Conservation (phyloP, 257 asterid genomes). For the Avicennia marina region DNA sequence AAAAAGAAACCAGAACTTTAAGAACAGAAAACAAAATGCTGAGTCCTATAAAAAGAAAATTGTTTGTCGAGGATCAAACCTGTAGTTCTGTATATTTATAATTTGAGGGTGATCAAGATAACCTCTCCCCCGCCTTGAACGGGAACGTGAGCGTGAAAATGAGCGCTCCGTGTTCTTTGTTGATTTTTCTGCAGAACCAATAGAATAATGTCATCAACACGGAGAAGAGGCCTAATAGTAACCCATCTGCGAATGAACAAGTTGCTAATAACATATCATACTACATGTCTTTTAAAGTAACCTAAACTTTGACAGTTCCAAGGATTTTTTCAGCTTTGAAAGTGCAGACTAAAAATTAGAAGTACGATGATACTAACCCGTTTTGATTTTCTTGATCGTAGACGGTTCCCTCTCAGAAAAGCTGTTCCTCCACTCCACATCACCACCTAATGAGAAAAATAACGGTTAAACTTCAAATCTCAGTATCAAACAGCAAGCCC, state of each 20-base stretch:
- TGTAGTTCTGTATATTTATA: slow-evolving; percentile 37
- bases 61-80: slow-evolving; percentile 27
- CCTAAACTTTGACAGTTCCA: too few relatives aligned
- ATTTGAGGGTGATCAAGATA: slow-evolving; percentile 67
- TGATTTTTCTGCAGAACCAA: slow-evolving; percentile 35
- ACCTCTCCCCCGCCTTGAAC: slow-evolving; percentile 40
- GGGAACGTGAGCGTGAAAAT: slow-evolving; percentile 29
- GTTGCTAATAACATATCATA: too few relatives aligned
- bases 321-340: neutral
- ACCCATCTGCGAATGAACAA: too few relatives aligned
- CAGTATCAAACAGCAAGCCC: slow-evolving; percentile 10
- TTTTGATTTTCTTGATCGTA: slow-evolving; percentile 50
- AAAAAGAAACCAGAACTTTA: neutral
- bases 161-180: slow-evolving; percentile 35
- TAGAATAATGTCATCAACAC: slow-evolving; percentile 10
- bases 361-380: slow-evolving; percentile 23
- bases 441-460: slow-evolving; percentile 46
- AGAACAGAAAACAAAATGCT: neutral
- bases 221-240: slow-evolving; percentile 56
- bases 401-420: slow-evolving; percentile 44
- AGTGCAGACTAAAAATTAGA: neutral
- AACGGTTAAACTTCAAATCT: slow-evolving; percentile 19
- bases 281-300: too few relatives aligned
- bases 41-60: too few relatives aligned
- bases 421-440: slow-evolving; percentile 50